These are phyloP conservation scores for Coemansia sp. DNA, from an alignment of 192 early-diverging fungal genomes.

Conservation along the genomic window DNA sequence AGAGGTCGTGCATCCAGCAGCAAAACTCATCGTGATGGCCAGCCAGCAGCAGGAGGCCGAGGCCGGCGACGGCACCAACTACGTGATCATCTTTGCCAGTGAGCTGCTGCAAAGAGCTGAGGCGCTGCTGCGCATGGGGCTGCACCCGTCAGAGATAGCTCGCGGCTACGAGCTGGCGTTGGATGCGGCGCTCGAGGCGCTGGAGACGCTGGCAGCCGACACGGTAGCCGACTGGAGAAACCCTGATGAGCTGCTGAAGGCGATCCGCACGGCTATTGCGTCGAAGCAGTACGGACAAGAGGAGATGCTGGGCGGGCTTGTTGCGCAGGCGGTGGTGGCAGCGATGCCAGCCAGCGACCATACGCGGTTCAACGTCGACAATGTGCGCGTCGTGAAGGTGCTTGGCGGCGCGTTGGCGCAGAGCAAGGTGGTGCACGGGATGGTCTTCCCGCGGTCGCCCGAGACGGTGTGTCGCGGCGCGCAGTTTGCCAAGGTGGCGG, in stretches of 20 bases:
- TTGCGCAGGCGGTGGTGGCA: conserved; percentile 80
- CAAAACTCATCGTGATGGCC: conserved; percentile 93
- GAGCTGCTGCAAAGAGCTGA: conserved; percentile 95
- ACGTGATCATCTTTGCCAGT: conserved; percentile 92
- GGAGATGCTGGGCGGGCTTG: conserved; percentile 77
- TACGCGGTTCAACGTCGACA: conserved; percentile 92
- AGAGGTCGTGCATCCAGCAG: conserved; percentile 97
- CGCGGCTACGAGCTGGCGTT: conserved; percentile 91
- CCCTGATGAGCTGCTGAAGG: conserved; percentile 70
- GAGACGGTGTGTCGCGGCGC: conserved; percentile 74
- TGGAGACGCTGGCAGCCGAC: conserved; percentile 76
- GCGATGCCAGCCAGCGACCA: conserved; percentile 87
- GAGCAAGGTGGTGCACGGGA: conserved; percentile 88
- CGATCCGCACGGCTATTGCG: conserved; percentile 77
- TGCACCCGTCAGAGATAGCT: conserved; percentile 93
- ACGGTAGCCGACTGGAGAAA: conserved; percentile 55
- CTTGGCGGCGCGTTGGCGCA: conserved; percentile 90
- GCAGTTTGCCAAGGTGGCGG: conserved; percentile 88
- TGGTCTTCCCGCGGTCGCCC: conserved; percentile 95
- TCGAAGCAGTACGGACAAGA: conserved; percentile 98
- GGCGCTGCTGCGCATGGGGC: conserved; percentile 89
- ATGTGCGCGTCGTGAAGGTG: conserved; percentile 95
- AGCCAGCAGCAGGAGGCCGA: conserved; percentile 97
- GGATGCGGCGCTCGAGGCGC: conserved; percentile 78
- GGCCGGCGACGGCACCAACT: conserved; percentile 95